phyloP scores from a whole-genome alignment of 495 filamentous ascomycete species.

The Daldinia childiae region DNA sequence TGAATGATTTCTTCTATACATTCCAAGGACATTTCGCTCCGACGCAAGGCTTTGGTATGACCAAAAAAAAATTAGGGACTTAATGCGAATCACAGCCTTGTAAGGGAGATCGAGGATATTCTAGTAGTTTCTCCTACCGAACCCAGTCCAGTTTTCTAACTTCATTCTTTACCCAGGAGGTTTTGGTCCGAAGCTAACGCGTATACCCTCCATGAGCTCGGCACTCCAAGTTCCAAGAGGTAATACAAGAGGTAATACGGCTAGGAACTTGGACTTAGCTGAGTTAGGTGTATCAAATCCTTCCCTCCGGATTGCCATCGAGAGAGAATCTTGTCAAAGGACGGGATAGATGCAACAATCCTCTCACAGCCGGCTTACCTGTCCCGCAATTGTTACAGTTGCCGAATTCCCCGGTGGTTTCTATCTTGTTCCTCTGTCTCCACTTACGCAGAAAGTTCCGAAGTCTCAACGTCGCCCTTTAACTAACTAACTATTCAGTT shows the following conservation, averaged over 20 bases:
- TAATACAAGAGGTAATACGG: background rate
- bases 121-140: slow-evolving; percentile 29
- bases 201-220: slow-evolving; percentile 17
- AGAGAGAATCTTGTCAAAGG: slow-evolving; percentile 4
- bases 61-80: background rate
- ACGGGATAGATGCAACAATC: slow-evolving; percentile 19
- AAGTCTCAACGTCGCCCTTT: slow-evolving; percentile 12
- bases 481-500: slow-evolving; percentile 1
- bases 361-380: slow-evolving; percentile 17
- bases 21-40: slow-evolving; percentile 25
- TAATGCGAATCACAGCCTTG: slow-evolving; percentile 35
- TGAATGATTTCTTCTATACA: background rate
- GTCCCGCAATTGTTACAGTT: slow-evolving; percentile 16
- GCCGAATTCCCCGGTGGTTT: slow-evolving; percentile 28
- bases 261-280: slow-evolving; percentile 10
- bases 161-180: slow-evolving; percentile 33
- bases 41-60: slow-evolving; percentile 16
- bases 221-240: slow-evolving; percentile 20
- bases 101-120: slow-evolving; percentile 35
- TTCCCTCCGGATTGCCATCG: slow-evolving; percentile 1
- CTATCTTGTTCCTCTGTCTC: slow-evolving; percentile 10
- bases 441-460: slow-evolving; percentile 9
- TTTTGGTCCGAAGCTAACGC: slow-evolving; percentile 41
- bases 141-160: slow-evolving; percentile 5
- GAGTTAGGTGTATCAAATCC: background rate